Evolutionary conservation across 805 yeast genomes (phyloP).

Genomic region (Saccharomycopsis fodiens): DNA sequence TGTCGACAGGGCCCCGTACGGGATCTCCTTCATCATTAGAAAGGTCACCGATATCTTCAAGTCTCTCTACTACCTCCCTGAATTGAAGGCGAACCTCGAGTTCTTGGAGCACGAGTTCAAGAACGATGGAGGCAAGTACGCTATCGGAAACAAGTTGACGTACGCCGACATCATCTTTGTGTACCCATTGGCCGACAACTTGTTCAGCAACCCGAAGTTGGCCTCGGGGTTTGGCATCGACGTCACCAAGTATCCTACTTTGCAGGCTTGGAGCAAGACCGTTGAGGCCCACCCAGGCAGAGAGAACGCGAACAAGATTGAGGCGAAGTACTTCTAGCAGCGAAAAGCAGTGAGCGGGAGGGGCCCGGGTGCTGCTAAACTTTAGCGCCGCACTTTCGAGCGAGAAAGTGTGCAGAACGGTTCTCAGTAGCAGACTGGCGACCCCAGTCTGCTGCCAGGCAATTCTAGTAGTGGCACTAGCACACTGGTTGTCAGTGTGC

Average conservation of each 20-base stretch:
- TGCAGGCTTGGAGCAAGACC: neutral
- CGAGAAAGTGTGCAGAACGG: too few species aligned
- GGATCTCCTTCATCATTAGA: neutral
- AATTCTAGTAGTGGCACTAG: too few species aligned
- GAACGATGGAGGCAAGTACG: constrained; percentile 35
- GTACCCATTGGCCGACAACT: constrained; percentile 27
- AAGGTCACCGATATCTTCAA: neutral
- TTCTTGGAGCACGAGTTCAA: constrained; percentile 35
- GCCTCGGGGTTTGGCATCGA: neutral
- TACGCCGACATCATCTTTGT: constrained; percentile 50
- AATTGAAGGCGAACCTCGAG: constrained; percentile 33
- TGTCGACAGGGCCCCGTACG: neutral
- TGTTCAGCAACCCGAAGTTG: neutral
- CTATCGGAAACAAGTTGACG: constrained; percentile 37
- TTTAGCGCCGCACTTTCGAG: too few species aligned
- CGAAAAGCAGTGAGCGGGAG: too few species aligned
- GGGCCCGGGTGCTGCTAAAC: too few species aligned
- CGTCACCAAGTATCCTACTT: neutral
- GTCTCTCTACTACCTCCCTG: constrained; percentile 23
- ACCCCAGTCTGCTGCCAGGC: too few species aligned
- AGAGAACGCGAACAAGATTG: neutral
- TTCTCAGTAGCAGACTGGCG: too few species aligned
- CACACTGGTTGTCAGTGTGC: too few species aligned
- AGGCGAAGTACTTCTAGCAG: too few species aligned
- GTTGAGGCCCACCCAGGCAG: neutral